Evolutionary conservation across 495 filamentous ascomycete species (phyloP).

Genomic region (Podospora comata): DNA sequence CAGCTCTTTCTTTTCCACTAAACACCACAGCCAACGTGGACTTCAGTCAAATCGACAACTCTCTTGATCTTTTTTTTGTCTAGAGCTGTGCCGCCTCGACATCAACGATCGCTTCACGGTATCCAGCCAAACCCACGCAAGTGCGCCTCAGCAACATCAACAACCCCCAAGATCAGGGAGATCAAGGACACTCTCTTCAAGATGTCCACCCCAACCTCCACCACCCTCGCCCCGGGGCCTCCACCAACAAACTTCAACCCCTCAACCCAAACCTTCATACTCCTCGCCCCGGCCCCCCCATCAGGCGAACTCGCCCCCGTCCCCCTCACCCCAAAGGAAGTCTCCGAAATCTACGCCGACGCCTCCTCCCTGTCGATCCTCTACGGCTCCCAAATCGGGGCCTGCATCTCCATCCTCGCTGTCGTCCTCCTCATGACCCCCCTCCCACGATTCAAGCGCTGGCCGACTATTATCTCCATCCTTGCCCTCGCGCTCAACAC

Average conservation of each 20-base stretch:
- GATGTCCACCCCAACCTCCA: background rate
- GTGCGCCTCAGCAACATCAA: background rate
- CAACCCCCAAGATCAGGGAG: background rate
- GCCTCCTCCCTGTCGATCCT: constrained; percentile 58
- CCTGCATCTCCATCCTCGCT: constrained; percentile 63
- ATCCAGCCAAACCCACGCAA: background rate
- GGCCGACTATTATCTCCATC: constrained; percentile 28
- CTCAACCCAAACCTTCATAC: constrained; percentile 55
- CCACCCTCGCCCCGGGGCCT: background rate
- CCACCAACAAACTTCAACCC: constrained; percentile 47
- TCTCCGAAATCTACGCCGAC: constrained; percentile 44
- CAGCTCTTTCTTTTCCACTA: background rate
- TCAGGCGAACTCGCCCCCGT: constrained; percentile 44
- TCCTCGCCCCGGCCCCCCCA: constrained; percentile 44
- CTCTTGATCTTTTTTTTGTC: background rate
- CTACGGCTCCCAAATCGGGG: constrained; percentile 70
- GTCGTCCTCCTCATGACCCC: constrained; percentile 51
- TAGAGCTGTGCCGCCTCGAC: background rate
- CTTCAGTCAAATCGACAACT: background rate
- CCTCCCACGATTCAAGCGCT: constrained; percentile 19
- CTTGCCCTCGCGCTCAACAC: constrained; percentile 49
- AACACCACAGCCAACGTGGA: background rate
- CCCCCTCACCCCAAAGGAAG: constrained; percentile 48
- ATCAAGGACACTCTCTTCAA: constrained; percentile 4
- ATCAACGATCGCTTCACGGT: background rate